A percentile compares a stretch with the other conserved stretches of the same genome.
These are phyloP conservation scores for Knufia fluminis DNA, from an alignment of 2,329 filamentous ascomycete species.

Conservation along the genomic window DNA sequence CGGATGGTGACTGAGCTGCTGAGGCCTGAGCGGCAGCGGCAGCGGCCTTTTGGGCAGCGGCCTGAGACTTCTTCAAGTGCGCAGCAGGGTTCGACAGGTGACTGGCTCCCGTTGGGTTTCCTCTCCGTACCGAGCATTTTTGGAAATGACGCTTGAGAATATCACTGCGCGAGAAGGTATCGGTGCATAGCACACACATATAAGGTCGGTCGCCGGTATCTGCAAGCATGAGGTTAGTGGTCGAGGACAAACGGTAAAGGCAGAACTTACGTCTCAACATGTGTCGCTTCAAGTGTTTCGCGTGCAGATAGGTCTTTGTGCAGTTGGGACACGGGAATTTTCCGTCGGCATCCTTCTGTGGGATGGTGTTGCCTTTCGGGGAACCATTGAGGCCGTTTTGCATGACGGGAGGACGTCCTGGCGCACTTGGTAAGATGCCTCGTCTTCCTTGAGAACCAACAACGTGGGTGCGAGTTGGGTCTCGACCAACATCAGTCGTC, in stretches of 20 bases:
- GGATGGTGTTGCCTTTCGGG: slow-evolving; percentile 72
- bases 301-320: slow-evolving; percentile 94
- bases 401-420: slow-evolving; percentile 70
- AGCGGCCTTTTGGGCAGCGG: slow-evolving; percentile 27
- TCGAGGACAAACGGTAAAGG: slow-evolving; percentile 7
- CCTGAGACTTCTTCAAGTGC: slow-evolving; percentile 66
- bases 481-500: slow-evolving; percentile 33
- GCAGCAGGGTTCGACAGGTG: slow-evolving; percentile 89
- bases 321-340: slow-evolving; percentile 98
- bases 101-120: slow-evolving; percentile 88
- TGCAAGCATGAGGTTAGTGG: slow-evolving; percentile 37
- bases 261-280: slow-evolving; percentile 77
- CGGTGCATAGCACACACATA: slow-evolving; percentile 94
- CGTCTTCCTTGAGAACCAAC: slow-evolving; percentile 89
- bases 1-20: slow-evolving; percentile 14
- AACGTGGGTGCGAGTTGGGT: slow-evolving; percentile 60
- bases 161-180: slow-evolving; percentile 95
- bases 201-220: slow-evolving; percentile 97
- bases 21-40: slow-evolving; percentile 9
- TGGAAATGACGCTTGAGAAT: slow-evolving; percentile 98
- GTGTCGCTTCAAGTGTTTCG: slow-evolving; percentile 96
- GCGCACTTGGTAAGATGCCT: slow-evolving; percentile 83
- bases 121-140: slow-evolving; percentile 93
- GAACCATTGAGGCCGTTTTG: slow-evolving; percentile 51
- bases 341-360: slow-evolving; percentile 90